These are phyloP conservation scores for Geotrichum fermentans DNA, from an alignment of 1,139 yeast species.

Conservation along the genomic window DNA sequence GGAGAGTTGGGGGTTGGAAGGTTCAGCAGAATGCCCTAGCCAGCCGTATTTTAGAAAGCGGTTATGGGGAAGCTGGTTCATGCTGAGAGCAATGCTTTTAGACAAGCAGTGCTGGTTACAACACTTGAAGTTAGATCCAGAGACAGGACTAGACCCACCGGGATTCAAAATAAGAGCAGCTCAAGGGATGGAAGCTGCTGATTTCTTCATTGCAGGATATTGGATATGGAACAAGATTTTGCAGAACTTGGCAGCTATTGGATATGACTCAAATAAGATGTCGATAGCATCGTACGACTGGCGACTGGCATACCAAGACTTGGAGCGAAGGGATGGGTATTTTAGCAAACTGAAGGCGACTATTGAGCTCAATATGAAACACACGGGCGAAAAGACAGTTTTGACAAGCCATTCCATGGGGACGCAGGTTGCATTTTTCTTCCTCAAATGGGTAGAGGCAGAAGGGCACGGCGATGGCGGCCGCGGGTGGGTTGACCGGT, in stretches of 20 bases:
- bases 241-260: slow-evolving; percentile 88
- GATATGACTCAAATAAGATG: slow-evolving; percentile 91
- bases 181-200: slow-evolving; percentile 95
- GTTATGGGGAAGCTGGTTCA: slow-evolving; percentile 94
- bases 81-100: slow-evolving; percentile 86
- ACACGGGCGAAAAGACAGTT: slow-evolving; percentile 67
- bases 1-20: slow-evolving; percentile 85
- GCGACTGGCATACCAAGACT: slow-evolving; percentile 84
- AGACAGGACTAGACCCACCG: slow-evolving; percentile 90
- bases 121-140: slow-evolving; percentile 82
- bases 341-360: slow-evolving; percentile 68
- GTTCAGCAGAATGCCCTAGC: slow-evolving; percentile 74
- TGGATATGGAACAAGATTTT: slow-evolving; percentile 97
- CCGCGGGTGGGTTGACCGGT: slow-evolving; percentile 72
- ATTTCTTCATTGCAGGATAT: slow-evolving; percentile 92
- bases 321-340: slow-evolving; percentile 81
- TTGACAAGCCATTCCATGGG: slow-evolving; percentile 96
- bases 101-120: slow-evolving; percentile 92
- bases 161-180: slow-evolving; percentile 79
- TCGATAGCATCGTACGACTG: slow-evolving; percentile 90
- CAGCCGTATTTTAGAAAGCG: slow-evolving; percentile 82
- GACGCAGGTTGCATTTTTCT: slow-evolving; percentile 78
- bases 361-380: slow-evolving; percentile 53
- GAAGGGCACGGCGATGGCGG: slow-evolving; percentile 84
- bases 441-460: slow-evolving; percentile 95